A percentile compares a stretch with the other conserved stretches of the same genome.
Conservation (phyloP, 2,329 filamentous ascomycete genomes). For the Ascosphaera pollenicola region DNA sequence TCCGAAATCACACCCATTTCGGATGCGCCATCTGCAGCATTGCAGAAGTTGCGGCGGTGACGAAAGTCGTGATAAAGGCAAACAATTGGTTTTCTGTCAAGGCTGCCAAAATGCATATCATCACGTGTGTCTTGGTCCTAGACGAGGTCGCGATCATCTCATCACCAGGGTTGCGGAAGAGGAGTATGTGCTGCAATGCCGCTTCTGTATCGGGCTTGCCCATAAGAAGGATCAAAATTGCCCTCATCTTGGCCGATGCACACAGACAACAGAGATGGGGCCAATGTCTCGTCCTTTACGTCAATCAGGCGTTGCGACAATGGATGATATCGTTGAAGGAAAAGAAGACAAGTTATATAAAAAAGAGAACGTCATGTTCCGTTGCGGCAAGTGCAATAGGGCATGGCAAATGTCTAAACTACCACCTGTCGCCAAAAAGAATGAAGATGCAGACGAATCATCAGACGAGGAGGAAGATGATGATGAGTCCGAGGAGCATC, state of each 20-base stretch:
- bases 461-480: constrained; percentile 10
- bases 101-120: constrained; percentile 75
- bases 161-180: constrained; percentile 64
- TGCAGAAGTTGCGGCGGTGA: constrained; percentile 51
- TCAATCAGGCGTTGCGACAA: constrained; percentile 44
- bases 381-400: constrained; percentile 55
- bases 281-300: constrained; percentile 55
- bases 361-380: constrained; percentile 52
- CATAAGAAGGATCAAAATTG: constrained; percentile 45
- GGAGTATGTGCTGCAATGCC: constrained; percentile 74
- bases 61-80: constrained; percentile 34
- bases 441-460: constrained; percentile 7
- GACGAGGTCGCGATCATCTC: constrained; percentile 58
- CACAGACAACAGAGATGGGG: constrained; percentile 43
- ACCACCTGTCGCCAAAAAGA: constrained; percentile 23
- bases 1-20: constrained; percentile 42
- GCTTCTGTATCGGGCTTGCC: constrained; percentile 51
- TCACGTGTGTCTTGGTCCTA: constrained; percentile 54
- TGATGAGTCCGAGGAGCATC: constrained; percentile 20
- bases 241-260: constrained; percentile 51
- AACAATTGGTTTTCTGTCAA: constrained; percentile 65
- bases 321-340: constrained; percentile 52
- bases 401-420: constrained; percentile 74
- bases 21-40: constrained; percentile 39
- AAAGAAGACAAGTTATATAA: constrained; percentile 49